phyloP scores from a whole-genome alignment of 148 eudicot genomes.

The Fagopyrum tataricum region DNA sequence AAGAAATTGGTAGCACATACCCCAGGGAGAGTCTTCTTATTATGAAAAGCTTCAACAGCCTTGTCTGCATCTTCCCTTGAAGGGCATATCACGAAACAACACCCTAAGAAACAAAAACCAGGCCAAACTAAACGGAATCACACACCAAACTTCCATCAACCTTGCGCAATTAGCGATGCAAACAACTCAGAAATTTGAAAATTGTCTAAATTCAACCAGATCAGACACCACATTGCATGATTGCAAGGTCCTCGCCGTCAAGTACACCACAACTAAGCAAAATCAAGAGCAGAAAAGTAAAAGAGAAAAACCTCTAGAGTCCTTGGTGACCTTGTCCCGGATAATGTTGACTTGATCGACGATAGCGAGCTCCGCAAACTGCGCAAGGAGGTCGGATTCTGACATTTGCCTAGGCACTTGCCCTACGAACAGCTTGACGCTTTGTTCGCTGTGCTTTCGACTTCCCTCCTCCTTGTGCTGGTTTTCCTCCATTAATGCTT shows the following conservation, averaged over 20 bases:
- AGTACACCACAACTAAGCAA: constrained; percentile 4
- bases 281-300: not conserved
- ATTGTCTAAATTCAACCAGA: too few relatives aligned
- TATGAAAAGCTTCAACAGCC: constrained; percentile 71
- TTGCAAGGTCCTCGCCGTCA: constrained; percentile 16
- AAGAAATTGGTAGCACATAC: constrained; percentile 31
- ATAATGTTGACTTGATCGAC: constrained; percentile 94
- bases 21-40: constrained; percentile 87
- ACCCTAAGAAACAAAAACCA: constrained; percentile 36
- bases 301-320: constrained; percentile 57
- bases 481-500: constrained; percentile 35
- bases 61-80: constrained; percentile 90
- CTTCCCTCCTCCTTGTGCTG: not conserved
- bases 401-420: constrained; percentile 92
- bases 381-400: constrained; percentile 49
- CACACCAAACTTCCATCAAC: constrained; percentile 1
- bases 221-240: too few relatives aligned
- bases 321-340: constrained; percentile 76
- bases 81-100: constrained; percentile 90
- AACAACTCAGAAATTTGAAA: too few relatives aligned
- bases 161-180: not conserved
- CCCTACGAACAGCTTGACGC: constrained; percentile 96
- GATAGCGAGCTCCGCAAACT: constrained; percentile 60
- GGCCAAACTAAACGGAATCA: not conserved
- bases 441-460: constrained; percentile 45